phyloP scores from a whole-genome alignment of 345 rosid species.

The Sisymbrium altissimum region DNA sequence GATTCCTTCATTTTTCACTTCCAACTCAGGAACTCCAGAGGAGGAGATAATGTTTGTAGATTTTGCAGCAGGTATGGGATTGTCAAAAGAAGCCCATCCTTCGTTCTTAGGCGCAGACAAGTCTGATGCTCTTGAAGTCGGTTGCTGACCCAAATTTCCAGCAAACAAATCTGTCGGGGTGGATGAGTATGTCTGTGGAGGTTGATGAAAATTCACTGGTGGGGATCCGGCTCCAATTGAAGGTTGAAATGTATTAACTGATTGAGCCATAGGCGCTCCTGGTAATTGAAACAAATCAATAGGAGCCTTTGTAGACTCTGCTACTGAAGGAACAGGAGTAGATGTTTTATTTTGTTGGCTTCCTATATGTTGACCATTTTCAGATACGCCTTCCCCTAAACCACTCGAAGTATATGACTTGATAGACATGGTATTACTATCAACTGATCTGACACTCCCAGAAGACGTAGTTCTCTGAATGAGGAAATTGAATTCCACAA shows the following conservation, averaged over 20 bases:
- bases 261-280: constrained; percentile 39
- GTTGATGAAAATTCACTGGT: constrained; percentile 40
- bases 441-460: constrained; percentile 70
- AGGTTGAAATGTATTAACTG: constrained; percentile 41
- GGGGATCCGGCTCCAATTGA: constrained; percentile 30
- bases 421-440: constrained; percentile 54
- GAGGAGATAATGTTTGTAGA: constrained; percentile 31
- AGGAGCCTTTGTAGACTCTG: constrained; percentile 44
- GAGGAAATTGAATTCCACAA: constrained; percentile 31
- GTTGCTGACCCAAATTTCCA: constrained; percentile 44
- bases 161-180: constrained; percentile 51
- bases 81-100: constrained; percentile 96
- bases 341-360: constrained; percentile 37
- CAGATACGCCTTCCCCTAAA: constrained; percentile 48
- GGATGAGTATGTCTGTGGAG: constrained; percentile 40
- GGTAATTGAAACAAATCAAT: constrained; percentile 67
- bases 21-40: constrained; percentile 34
- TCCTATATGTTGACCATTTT: constrained; percentile 41
- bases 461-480: constrained; percentile 69
- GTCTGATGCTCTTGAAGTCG: constrained; percentile 37
- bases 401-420: constrained; percentile 57
- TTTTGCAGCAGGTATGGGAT: constrained; percentile 42
- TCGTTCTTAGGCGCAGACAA: constrained; percentile 47
- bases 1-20: constrained; percentile 40
- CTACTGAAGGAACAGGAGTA: constrained; percentile 35